Evolutionary conservation across 768 basidiomycete species (phyloP), one percentile per base, ranked within the genome.

Genomic region (Podaxis sp.): DNA sequence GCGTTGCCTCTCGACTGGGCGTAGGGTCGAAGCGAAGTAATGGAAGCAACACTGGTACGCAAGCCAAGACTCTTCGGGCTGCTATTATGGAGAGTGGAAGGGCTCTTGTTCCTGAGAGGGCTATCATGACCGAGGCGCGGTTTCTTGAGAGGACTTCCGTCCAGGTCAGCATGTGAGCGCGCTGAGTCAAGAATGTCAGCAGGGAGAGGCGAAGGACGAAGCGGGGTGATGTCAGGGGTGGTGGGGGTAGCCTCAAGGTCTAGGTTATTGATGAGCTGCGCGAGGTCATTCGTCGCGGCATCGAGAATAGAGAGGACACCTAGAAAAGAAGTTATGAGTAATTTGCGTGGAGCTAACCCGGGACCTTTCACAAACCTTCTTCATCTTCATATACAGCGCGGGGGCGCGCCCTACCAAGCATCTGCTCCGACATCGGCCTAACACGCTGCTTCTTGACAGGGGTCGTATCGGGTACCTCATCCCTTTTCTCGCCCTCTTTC

Each of bases 241-340:
- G 79, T 78, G 0, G 91, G 92, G 0, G 92, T 93, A 3, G 90
- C 89, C 69, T 92, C 86, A 3, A 94, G 78, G 66, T 93, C 89
- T n/a, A 94, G 79, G n/a, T 83, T 82, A 65, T 87, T 90, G 71
- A 94, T 90, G 3, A 94, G 76, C 60, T 84, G 84, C 0, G 89
- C 92, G 3, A 94, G 81, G 46, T 93, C 92, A 56, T 90, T 85
- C 0, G 92, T 93, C 0, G 89, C 92, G 0, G 90, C 89, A 65
- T 88, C 88, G n/a, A 93, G 76, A 33, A 91, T 81, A 0, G 87
- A 89, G 1, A 92, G 69, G 13, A 84, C 84, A 64, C 82, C 90
- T 83, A 24, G 8, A 24, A 46, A 6, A 17, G 19, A 46, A n/a
- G 19, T 17, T 7, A 46, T 46, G 7, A 46, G 44, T 54, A 2